phyloP scores from a whole-genome alignment of 1,284 basidiomycete genomes.

The Cryptococcus depauperatus region DNA sequence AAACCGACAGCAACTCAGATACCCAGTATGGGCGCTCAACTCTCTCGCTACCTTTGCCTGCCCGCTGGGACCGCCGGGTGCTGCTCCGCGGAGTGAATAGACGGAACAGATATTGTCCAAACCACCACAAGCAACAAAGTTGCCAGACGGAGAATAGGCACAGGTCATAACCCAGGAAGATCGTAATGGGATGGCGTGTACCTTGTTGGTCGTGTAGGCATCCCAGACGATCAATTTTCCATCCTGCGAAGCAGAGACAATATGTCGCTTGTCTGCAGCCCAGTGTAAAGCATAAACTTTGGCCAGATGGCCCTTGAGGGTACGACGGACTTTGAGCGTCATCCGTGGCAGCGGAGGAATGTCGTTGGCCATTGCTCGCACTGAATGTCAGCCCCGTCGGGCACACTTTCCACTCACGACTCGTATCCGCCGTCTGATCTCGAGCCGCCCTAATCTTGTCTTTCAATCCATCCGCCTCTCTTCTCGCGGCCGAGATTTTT shows the following conservation, averaged over 20 bases:
- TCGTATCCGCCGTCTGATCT: constrained; percentile 86
- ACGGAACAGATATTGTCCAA: constrained; percentile 99
- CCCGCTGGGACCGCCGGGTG: constrained; percentile 36
- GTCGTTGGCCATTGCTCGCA: constrained; percentile 93
- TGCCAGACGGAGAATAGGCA: constrained; percentile 93
- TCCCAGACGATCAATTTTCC: constrained; percentile 99
- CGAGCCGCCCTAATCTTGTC: constrained; percentile 23
- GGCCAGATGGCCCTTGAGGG: constrained; percentile 91
- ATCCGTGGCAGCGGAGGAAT: constrained; percentile 90
- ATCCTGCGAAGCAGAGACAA: constrained; percentile 97
- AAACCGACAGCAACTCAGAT: constrained; percentile 95
- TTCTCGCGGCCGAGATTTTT: constrained; percentile 86
- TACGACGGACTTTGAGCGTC: constrained; percentile 88
- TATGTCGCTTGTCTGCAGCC: constrained; percentile 90
- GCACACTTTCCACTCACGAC: constrained; percentile 73
- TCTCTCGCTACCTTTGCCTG: constrained; percentile 59
- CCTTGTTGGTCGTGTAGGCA: constrained; percentile 98
- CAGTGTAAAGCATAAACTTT: constrained; percentile 99
- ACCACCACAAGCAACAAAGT: constrained; percentile 95
- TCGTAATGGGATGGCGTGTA: constrained; percentile 93
- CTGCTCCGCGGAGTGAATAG: constrained; percentile 62
- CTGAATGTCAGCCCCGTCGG: constrained; percentile 41
- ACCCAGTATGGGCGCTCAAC: constrained; percentile 92
- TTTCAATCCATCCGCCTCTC: constrained; percentile 73
- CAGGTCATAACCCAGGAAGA: constrained; percentile 99